Conservation (phyloP, 2,329 filamentous ascomycete species). For the Microdochium trichocladiopsis region DNA sequence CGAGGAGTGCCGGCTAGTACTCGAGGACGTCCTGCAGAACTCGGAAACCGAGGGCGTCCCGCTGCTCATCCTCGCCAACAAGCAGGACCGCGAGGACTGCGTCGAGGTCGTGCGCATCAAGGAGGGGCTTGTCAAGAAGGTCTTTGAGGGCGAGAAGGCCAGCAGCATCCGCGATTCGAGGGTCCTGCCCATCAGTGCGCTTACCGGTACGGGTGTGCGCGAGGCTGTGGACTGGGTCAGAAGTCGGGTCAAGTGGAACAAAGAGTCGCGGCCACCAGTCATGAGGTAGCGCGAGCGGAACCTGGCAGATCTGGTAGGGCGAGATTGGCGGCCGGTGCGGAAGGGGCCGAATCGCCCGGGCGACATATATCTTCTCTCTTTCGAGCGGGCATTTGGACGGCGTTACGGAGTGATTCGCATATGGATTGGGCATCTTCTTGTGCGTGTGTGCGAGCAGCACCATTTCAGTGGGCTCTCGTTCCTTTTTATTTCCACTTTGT, state of each 20-base stretch:
- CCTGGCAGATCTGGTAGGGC: too few species aligned
- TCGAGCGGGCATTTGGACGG: conserved; percentile 16
- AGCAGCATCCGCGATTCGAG: conserved; percentile 80
- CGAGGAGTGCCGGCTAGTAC: conserved; percentile 81
- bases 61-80: conserved; percentile 88
- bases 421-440: too few species aligned
- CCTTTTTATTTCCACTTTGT: neutral
- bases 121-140: conserved; percentile 88
- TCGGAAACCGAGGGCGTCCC: conserved; percentile 88
- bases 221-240: conserved; percentile 98
- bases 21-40: conserved; percentile 85
- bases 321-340: too few species aligned
- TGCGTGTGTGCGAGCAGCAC: too few species aligned
- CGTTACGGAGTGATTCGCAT: conserved; percentile 7
- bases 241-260: conserved; percentile 92
- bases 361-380: conserved; percentile 11
- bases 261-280: conserved; percentile 82
- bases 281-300: conserved; percentile 62
- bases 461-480: neutral
- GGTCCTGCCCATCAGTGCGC: conserved; percentile 84
- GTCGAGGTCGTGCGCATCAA: conserved; percentile 97
- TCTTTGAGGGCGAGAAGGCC: conserved; percentile 91
- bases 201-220: conserved; percentile 78
- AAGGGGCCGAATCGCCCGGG: too few species aligned
- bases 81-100: conserved; percentile 95